Evolutionary conservation across 495 filamentous ascomycete genomes (phyloP), one percentile per base, ranked within the genome.

Genomic region (Acidiella bohemica): DNA sequence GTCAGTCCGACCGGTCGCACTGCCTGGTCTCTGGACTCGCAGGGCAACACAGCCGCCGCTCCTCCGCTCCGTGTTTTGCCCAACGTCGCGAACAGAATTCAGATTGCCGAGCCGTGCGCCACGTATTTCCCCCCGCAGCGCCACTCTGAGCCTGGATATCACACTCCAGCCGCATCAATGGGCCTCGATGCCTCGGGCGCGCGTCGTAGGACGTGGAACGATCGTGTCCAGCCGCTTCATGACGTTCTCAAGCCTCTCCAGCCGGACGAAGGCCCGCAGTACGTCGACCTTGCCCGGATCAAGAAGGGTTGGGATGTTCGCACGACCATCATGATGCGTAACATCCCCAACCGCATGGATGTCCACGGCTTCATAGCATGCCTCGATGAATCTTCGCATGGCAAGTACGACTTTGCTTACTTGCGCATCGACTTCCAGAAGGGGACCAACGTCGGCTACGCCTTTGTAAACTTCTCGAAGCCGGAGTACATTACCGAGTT

Each of bases 381-480:
- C 46, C 61, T 95, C 14, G 81, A 96, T 56, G 68, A 80, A 50
- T 78, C 75, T 10, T 83, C 76, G 60, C 70, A 67, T 55, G 82
- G 82, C 26, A 76, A 76, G 47, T 96, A 88, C 54, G 85, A 96
- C 53, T 97, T 95, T 60, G 74, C 92, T 64, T 97, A 97, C 60
- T 61, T 96, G 43, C 82, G 90, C 20, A 96, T 95, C 57, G 78
- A 59, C 50, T 66, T 55, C 62, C 39, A 32, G 29, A 47, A 49
- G 37, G 14, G 23, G 16, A 46, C 12, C 46, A 95, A 86, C 59
- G 90, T 97, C 42, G 90, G 90, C 42, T 97, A 97, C 66, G 90
- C 86, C 0, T 97, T 97, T 62, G 83, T 97, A 60, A 95, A 97
- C 56, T 93, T 97, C 53, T 73, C 73, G 32, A 74, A 84, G 57